phyloP scores from a whole-genome alignment of 306 rosid species.

The Vigna angularis region DNA sequence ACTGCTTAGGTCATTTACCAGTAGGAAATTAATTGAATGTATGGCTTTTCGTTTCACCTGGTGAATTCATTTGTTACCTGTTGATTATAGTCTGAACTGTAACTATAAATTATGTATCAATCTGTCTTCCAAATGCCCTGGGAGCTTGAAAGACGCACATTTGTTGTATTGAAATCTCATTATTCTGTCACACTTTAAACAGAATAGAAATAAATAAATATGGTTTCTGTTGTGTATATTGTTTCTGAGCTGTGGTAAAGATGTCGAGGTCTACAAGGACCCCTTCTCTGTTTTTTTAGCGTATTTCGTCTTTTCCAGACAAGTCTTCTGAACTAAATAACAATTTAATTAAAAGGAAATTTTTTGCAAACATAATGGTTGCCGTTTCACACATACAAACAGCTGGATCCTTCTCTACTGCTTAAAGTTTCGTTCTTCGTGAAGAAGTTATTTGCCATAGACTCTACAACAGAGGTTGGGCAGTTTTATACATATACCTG shows the following conservation, averaged over 20 bases:
- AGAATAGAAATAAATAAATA: constrained; percentile 3
- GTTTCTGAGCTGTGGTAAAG: background rate
- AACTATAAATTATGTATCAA: background rate
- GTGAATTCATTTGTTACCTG: constrained; percentile 6
- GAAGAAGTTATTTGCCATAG: background rate
- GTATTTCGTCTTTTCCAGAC: too few relatives aligned
- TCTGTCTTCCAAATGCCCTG: background rate
- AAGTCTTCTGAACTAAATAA: background rate
- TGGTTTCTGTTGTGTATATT: background rate
- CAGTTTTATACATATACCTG: background rate
- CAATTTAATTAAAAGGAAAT: background rate
- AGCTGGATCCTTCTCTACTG: background rate
- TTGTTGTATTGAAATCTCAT: constrained; percentile 13
- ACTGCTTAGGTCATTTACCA: constrained; percentile 45
- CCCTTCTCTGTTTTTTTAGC: background rate
- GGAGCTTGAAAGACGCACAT: constrained; percentile 19
- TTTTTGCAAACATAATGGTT: constrained; percentile 2
- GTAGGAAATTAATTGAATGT: background rate
- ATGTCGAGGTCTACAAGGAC: too few relatives aligned
- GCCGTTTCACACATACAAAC: constrained; percentile 8
- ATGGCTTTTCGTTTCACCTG: background rate
- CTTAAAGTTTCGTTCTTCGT: background rate
- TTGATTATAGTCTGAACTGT: constrained; percentile 1
- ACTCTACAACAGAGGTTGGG: background rate
- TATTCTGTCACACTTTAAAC: background rate